Evolutionary conservation across 2,329 filamentous ascomycete species (phyloP).

Genomic region (Aspergillus tanneri): DNA sequence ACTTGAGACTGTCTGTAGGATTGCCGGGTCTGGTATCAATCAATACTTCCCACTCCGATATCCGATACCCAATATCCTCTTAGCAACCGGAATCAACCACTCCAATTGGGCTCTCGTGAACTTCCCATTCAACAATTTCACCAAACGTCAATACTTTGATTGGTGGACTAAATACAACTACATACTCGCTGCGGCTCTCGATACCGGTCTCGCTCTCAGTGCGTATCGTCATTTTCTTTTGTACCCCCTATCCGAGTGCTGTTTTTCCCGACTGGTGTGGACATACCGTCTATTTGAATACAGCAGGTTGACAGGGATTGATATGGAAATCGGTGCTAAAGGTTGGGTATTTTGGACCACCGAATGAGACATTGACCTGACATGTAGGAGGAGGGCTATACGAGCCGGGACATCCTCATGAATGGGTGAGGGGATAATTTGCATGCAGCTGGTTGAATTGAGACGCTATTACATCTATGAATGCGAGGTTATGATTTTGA

Average conservation of each 20-base stretch:
- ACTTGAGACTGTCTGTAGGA: constrained; percentile 43
- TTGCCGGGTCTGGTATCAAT: constrained; percentile 49
- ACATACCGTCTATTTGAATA: constrained; percentile 34
- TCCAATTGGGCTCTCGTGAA: constrained; percentile 39
- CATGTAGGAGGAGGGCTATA: no score
- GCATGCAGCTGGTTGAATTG: no score
- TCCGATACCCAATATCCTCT: constrained; percentile 41
- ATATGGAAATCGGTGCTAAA: constrained; percentile 28
- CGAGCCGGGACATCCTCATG: no score
- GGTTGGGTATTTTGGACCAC: constrained; percentile 33
- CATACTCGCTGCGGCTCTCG: constrained; percentile 43
- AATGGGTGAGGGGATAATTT: no score
- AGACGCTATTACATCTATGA: not conserved
- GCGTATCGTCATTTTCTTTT: constrained; percentile 40
- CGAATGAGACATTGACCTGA: constrained; percentile 33
- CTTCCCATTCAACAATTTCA: constrained; percentile 76
- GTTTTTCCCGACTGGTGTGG: constrained; percentile 36
- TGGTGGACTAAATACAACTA: constrained; percentile 50
- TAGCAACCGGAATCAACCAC: constrained; percentile 37
- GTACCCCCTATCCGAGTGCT: constrained; percentile 33
- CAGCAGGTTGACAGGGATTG: constrained; percentile 31
- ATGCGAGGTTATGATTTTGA: not conserved
- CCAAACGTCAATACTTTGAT: constrained; percentile 51
- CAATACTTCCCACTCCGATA: constrained; percentile 51
- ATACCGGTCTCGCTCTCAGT: constrained; percentile 35